Evolutionary conservation across 345 rosid species (phyloP), one percentile per base, ranked within the genome.

Genomic region (Heritiera fomes): DNA sequence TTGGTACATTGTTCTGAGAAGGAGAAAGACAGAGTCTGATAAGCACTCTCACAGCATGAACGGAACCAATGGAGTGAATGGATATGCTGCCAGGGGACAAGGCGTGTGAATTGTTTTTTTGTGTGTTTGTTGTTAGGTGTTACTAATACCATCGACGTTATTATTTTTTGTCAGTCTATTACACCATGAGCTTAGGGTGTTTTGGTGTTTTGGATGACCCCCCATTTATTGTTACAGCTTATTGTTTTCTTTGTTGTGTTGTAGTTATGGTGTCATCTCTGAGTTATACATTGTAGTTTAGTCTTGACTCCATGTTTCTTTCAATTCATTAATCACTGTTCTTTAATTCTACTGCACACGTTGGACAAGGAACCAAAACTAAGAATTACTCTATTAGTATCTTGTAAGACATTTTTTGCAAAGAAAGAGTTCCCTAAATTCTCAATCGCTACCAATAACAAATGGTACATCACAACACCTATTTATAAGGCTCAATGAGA

Each of bases 1-100:
- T 70, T 95, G 99, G 98, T 58, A 75, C 47, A 77, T 93, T 1
- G 99, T 93, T 47, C 55, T 95, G 32, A 87, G 78, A 49, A 89
- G 92, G 67, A 91, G 89, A 87, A 86, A 74, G 66, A 72, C 83
- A 56, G 86, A 43, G 11, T 23, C 87, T 9, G 80, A 66, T 73
- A 88, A 88, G 71, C 59, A 74, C 23, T 78, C 85, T 17, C 82
- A 81, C 70, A 73, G 82, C 55, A 71, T 47, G 50, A 89, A 88
- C 81, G 90, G 90, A 77, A 45, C 73, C 4, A 78, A 79, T 46
- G 90, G 78, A 71, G 60, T 43, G 53, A 83, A 87, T 85, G 88
- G 82, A 46, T 23, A 76, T 64, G 75, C 75, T 2, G 81, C 72
- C 55, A 71, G 71, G 53, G 71, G 78, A 77, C 86, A 78, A 6